Evolutionary conservation across 352 stramenopile genomes (phyloP), one percentile per base, ranked within the genome.

Genomic region (Phytophthora europaea): DNA sequence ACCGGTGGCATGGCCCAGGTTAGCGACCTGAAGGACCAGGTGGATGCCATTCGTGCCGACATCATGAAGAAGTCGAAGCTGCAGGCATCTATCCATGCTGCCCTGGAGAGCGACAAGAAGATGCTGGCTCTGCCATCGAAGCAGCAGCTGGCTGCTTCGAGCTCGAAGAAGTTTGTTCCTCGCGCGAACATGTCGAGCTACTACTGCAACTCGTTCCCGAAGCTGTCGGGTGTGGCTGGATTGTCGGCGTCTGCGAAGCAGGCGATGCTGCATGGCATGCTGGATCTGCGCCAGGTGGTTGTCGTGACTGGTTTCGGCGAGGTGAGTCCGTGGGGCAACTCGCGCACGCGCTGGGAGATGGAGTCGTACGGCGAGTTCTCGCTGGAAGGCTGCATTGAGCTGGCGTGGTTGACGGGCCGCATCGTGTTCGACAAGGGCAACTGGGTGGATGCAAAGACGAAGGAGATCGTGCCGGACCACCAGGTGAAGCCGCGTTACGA

Each of bases 361-460:
- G 91, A 97, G 71, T 94, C 88, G 57, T 97, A 84, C 73, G 91
- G 91, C 51, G 83, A 95, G 69, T 96, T 97, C 68, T 97, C 91
- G 28, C 68, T 97, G 15, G 90, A 97, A 88, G 91, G 91, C 20
- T 93, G 87, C 65, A 94, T 97, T 56, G 91, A 97, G 64, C 58
- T 97, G 10, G 91, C 90, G 16, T 97, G 90, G 91, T 52, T 97
- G 20, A 94, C 88, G 4, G 90, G 91, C 18, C 85, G 84, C 65
- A 97, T 97, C 61, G 70, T 82, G 71, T 94, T 92, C 58, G 81
- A 95, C 53, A 91, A 92, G 64, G 89, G 88, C 56, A 86, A 88
- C 62, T 97, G 91, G 90, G 79, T 96, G 33, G 90, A 97, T 61
- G 88, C 88, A 1, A 87, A 87, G 70, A 93, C 84, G 22, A 93